Base-by-base conservation (phyloP, 1,284 basidiomycete species). In the Caloboletus inedulis region DNA sequence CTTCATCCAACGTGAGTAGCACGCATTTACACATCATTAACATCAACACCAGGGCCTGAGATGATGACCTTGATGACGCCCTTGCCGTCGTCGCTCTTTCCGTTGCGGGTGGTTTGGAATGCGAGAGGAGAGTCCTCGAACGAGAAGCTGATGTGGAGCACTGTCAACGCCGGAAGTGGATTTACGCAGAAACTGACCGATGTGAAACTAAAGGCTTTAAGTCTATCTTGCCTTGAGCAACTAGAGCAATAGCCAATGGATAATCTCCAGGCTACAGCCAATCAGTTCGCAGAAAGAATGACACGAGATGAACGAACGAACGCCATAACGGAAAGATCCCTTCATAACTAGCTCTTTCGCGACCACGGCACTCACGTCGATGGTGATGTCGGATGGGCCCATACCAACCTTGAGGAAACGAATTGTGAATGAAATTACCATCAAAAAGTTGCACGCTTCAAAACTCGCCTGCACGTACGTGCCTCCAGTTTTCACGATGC, bases 181-280 rank as follows among this genome's bases (percentile, higher is more conserved):
- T 46, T 33, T 21, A 30, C 7, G 31, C 18, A 44, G 33, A 45
- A 59, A 68, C 72, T 63, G 68, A 87, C 84, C 92, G 79, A 68
- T 94, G 91, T 7, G 94, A 93, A 47, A 97, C 89, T 36, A 98
- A 78, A 13, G 91, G 87, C 72, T 90, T 94, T 59, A 97, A 77
- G 72, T 96, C 78, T 64, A 97, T 82, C 66, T 87, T 86, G 43
- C 91, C 91, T 55, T 80, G 80, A 12, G 86, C 74, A 33, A 88
- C 89, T 36, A 97, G 80, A 19, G 89, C 80, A 62, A 96, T 89
- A 18, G 91, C 91, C 60, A 92, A 80, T 34, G 85, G 83, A 70
- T 95, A 95, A 73, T 89, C 87, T 25, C 90, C 91, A 43, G 89
- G 83, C 87, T 89, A 63, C 36, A 34, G 12, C 6, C 31, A 29